Conservation (phyloP, 2,329 filamentous ascomycete genomes). For the Talaromyces sp. region DNA sequence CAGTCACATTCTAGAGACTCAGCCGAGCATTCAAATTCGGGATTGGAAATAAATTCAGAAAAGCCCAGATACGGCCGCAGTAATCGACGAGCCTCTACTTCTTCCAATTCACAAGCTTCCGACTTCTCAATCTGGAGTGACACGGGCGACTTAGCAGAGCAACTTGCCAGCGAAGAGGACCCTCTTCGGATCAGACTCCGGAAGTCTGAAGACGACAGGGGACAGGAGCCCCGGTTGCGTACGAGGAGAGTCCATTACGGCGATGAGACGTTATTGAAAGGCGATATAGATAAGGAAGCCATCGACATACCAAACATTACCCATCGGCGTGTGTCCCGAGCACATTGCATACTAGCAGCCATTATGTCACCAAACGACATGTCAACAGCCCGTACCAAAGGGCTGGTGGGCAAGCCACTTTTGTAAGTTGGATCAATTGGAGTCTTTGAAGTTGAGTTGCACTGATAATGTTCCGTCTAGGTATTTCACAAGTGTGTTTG, state of each 20-base stretch:
- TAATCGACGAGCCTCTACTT: constrained; percentile 50
- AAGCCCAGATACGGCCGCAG: constrained; percentile 42
- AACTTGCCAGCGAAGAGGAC: constrained; percentile 78
- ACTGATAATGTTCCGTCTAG: constrained; percentile 44
- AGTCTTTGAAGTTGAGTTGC: not conserved
- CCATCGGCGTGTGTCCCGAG: constrained; percentile 61
- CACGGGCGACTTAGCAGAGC: constrained; percentile 91
- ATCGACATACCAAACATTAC: constrained; percentile 74
- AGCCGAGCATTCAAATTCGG: constrained; percentile 34
- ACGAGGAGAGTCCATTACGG: constrained; percentile 61
- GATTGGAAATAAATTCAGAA: constrained; percentile 44
- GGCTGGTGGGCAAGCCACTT: constrained; percentile 91
- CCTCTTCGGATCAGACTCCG: constrained; percentile 69
- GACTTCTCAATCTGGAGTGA: constrained; percentile 86
- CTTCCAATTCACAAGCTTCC: constrained; percentile 56
- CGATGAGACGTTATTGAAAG: constrained; percentile 23
- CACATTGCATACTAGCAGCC: constrained; percentile 68
- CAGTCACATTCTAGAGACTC: constrained; percentile 31
- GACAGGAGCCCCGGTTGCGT: constrained; percentile 32
- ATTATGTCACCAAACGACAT: constrained; percentile 80
- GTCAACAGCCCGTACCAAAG: constrained; percentile 70
- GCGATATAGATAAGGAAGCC: constrained; percentile 34
- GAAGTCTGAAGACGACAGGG: constrained; percentile 59
- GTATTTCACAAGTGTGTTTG: constrained; percentile 86
- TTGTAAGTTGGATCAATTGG: constrained; percentile 58